A percentile compares a stretch with the other conserved stretches of the same genome.
These are phyloP conservation scores for Mycena amicta DNA, from an alignment of 768 basidiomycete genomes.

Conservation along the genomic window DNA sequence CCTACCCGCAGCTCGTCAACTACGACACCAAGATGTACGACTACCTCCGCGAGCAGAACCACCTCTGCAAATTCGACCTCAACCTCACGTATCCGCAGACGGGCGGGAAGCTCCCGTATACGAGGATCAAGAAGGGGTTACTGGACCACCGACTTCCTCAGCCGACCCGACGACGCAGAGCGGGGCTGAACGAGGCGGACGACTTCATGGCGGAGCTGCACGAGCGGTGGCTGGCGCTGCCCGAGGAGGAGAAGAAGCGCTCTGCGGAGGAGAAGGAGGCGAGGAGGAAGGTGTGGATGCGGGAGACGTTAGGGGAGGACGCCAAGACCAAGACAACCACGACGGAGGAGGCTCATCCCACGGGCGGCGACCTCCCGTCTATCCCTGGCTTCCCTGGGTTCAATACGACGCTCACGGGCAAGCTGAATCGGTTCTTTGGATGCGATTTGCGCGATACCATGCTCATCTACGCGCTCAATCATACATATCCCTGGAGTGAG, in stretches of 20 bases:
- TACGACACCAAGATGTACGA: too few species aligned
- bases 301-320: background rate
- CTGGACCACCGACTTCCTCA: constrained; percentile 1
- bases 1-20: too few species aligned
- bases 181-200: background rate
- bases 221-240: constrained; percentile 10
- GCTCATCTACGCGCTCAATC: background rate
- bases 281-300: background rate
- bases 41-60: too few species aligned
- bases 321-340: background rate
- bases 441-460: background rate
- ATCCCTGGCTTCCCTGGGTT: constrained; percentile 8
- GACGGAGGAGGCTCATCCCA: background rate
- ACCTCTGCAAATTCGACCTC: too few species aligned
- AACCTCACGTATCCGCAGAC: too few species aligned
- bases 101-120: too few species aligned
- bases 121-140: constrained; percentile 10
- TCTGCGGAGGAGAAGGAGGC: constrained; percentile 6
- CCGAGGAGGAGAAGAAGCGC: background rate
- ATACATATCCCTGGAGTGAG: background rate
- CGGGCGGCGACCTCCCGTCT: background rate
- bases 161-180: background rate
- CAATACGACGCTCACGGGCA: background rate
- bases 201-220: constrained; percentile 9
- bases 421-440: background rate